phyloP scores from a whole-genome alignment of 352 stramenopile genomes.

The Phytophthora pisi region DNA sequence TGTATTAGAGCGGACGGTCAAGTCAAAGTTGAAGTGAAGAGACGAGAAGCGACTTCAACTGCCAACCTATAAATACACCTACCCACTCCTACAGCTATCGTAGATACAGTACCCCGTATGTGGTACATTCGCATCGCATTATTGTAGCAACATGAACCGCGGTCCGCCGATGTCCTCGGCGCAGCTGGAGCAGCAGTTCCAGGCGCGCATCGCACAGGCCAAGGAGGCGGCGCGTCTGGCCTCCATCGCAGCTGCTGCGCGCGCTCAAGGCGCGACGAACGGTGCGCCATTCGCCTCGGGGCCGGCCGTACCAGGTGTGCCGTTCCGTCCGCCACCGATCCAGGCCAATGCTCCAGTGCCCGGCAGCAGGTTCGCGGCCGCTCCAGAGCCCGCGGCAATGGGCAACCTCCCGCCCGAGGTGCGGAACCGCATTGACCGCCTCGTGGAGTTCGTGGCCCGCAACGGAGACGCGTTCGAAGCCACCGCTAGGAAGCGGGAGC shows the following conservation, averaged over 20 bases:
- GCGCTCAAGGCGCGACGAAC: conserved; percentile 7
- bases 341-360: not conserved
- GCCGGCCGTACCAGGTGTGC: conserved; percentile 15
- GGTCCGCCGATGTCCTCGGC: conserved; percentile 16
- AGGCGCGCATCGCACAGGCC: conserved; percentile 58
- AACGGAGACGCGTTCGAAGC: conserved; percentile 66
- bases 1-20: too few species aligned
- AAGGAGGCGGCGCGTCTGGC: conserved; percentile 60
- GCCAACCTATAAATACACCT: too few species aligned
- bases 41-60: too few species aligned
- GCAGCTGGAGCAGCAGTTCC: conserved; percentile 49
- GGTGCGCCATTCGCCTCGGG: conserved; percentile 3
- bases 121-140: too few species aligned
- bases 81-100: not conserved
- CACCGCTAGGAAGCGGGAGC: conserved; percentile 48
- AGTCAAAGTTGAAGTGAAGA: too few species aligned
- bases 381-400: conserved; percentile 9
- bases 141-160: not conserved
- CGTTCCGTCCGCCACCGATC: conserved; percentile 19
- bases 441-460: conserved; percentile 64
- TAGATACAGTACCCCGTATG: too few species aligned
- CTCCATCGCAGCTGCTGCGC: conserved; percentile 47
- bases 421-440: conserved; percentile 55
- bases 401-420: conserved; percentile 41
- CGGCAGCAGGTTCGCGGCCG: conserved; percentile 7